These are phyloP conservation scores for Leptomonas seymouri DNA, from an alignment of 208 protist species.

Conservation along the genomic window DNA sequence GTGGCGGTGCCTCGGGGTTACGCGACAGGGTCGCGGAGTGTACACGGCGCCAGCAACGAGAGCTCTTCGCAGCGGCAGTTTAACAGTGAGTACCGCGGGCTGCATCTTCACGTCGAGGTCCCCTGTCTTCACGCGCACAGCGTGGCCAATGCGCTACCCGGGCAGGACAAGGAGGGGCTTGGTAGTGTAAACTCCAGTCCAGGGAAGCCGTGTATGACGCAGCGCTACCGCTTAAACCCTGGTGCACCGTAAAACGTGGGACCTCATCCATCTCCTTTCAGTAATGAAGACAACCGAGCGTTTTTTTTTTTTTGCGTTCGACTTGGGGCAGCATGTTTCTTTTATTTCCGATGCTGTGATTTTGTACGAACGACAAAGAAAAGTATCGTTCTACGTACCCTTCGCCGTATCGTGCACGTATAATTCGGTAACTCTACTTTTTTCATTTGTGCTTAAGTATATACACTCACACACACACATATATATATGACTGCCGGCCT, in stretches of 20 bases:
- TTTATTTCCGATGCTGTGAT: too few species aligned
- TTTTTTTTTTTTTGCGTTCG: too few species aligned
- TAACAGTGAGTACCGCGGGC: conserved; percentile 28
- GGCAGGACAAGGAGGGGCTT: conserved; percentile 1
- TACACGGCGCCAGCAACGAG: neutral
- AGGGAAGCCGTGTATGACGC: neutral
- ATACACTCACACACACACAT: too few species aligned
- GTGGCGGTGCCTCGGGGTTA: neutral
- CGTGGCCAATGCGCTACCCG: neutral
- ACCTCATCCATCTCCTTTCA: too few species aligned
- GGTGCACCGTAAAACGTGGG: neutral
- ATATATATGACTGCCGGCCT: too few species aligned
- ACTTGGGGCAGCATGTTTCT: too few species aligned
- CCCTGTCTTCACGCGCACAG: conserved; percentile 22
- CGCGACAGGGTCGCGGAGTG: neutral
- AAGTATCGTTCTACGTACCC: too few species aligned
- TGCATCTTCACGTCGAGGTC: conserved; percentile 29
- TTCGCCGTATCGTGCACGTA: too few species aligned
- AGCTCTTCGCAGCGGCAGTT: conserved; percentile 15
- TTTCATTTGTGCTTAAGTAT: too few species aligned
- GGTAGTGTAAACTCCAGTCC: neutral
- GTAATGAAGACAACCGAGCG: neutral
- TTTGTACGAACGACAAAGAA: too few species aligned
- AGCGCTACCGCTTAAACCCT: neutral
- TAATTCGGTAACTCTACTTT: too few species aligned